These are phyloP conservation scores for sorghum (Sorghum bicolor) DNA, from an alignment of 176 grass and related monocot genomes.

Conservation along the genomic window Sorghum_bicolor_NCBIv3 NC_012875.2:58909001-58909500, in stretches of 20 bases:
- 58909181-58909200: conserved; percentile 70
- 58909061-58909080: not conserved
- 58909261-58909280: conserved; percentile 58
- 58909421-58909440: not conserved
- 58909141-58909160: conserved; percentile 28
- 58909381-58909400: conserved; percentile 53
- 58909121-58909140: not conserved
- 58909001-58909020: not conserved
- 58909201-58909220: conserved; percentile 62
- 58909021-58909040: not conserved
- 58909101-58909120: not conserved
- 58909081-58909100: not conserved
- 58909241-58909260: conserved; percentile 44
- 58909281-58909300: conserved; percentile 63
- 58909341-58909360: conserved; percentile 5
- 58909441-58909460: not conserved
- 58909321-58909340: conserved; percentile 1
- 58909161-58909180: conserved; percentile 69
- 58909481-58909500: not conserved
- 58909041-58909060: not conserved
- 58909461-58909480: no score
- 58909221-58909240: conserved; percentile 67
- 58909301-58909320: conserved; percentile 58
- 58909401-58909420: conserved; percentile 1
- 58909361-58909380: conserved; percentile 67